A percentile compares a stretch with the other conserved stretches of the same genome.
Conservation (phyloP, 306 rosid genomes). For the Senna siamea region DNA sequence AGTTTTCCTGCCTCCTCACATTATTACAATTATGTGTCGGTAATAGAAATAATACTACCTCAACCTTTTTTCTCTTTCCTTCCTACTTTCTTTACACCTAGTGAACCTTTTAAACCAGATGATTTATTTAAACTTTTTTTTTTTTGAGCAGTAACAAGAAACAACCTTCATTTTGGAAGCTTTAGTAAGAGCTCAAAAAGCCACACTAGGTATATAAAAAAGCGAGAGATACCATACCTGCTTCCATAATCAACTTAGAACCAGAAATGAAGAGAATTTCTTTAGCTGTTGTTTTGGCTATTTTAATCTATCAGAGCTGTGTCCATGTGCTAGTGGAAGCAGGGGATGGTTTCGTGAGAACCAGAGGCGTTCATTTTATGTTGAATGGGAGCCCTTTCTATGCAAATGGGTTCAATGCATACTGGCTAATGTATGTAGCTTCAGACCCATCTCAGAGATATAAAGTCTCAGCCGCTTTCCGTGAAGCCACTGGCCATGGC, state of each 20-base stretch:
- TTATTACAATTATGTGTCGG: conserved; percentile 41
- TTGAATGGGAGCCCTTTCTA: conserved; percentile 76
- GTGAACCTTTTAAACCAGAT: background rate
- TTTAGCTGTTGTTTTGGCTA: conserved; percentile 48
- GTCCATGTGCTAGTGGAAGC: conserved; percentile 55
- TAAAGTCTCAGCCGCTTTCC: conserved; percentile 70
- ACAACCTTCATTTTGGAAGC: background rate
- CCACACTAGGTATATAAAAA: too few relatives aligned
- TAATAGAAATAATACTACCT: background rate
- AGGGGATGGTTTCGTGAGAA: conserved; percentile 69
- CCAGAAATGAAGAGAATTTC: conserved; percentile 62
- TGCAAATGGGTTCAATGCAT: conserved; percentile 93
- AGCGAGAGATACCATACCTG: too few relatives aligned
- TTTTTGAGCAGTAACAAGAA: too few relatives aligned
- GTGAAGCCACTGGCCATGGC: conserved; percentile 73
- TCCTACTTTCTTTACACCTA: background rate
- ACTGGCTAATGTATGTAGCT: conserved; percentile 88
- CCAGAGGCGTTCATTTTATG: conserved; percentile 70
- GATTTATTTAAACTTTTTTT: background rate
- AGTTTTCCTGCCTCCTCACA: too few relatives aligned
- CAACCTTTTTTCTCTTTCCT: background rate
- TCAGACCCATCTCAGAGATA: conserved; percentile 84
- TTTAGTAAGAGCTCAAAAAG: conserved; percentile 33
- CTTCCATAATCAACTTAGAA: background rate
- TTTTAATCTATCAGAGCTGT: conserved; percentile 51